Conservation (phyloP, 768 basidiomycete species). For the Russula lepida region DNA sequence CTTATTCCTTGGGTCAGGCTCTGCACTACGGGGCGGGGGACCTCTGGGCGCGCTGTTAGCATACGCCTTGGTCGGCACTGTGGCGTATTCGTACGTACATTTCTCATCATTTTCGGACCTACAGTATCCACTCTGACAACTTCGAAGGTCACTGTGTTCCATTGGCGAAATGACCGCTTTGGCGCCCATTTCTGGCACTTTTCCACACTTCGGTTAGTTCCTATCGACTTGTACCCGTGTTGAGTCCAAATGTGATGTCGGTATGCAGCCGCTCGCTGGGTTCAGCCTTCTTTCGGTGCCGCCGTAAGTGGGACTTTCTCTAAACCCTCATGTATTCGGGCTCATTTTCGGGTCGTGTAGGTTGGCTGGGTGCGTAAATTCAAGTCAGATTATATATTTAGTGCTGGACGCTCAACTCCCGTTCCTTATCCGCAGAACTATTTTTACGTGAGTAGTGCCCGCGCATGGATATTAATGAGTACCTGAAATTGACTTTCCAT, state of each 20-base stretch:
- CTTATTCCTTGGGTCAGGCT: constrained; percentile 63
- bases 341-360: not conserved
- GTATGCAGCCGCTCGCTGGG: constrained; percentile 28
- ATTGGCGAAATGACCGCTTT: constrained; percentile 75
- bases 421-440: constrained; percentile 35
- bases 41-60: constrained; percentile 61
- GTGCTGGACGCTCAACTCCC: not conserved
- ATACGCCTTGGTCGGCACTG: constrained; percentile 54
- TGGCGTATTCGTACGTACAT: constrained; percentile 50
- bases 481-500: not conserved
- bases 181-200: constrained; percentile 72
- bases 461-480: not conserved
- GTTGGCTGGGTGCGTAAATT: constrained; percentile 27
- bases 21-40: constrained; percentile 50
- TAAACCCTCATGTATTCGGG: not conserved
- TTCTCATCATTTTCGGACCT: constrained; percentile 16
- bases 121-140: not conserved
- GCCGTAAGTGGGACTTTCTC: constrained; percentile 24
- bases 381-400: not conserved
- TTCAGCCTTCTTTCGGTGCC: constrained; percentile 32
- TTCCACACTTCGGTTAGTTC: constrained; percentile 55
- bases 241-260: not conserved
- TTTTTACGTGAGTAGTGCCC: constrained; percentile 36
- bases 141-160: constrained; percentile 47
- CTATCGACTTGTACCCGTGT: not conserved